Base-by-base conservation (phyloP, 108 stramenopile species). In the Nitzschia putrida region DNA sequence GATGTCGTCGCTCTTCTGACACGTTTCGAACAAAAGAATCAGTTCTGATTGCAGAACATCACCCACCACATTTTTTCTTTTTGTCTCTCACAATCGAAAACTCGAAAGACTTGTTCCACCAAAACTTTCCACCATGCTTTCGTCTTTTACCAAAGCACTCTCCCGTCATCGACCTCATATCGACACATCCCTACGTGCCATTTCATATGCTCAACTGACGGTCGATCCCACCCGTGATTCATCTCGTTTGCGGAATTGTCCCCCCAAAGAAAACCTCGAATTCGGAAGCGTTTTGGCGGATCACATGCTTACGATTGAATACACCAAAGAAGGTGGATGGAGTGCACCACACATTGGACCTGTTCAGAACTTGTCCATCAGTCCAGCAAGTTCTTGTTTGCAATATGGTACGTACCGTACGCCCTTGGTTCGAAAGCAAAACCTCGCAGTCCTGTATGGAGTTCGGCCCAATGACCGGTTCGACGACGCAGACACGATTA, bases 301-400 rank as follows among this genome's bases (percentile, higher is more conserved):
- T 72, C 97, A 97, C 81, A 98, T 98, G 98, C 80, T 98, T 4
- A 79, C 76, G 61, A 70, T 92, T 24, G 89, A 90, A 70, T 97
- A 93, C 86, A 79, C 83, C 25, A 61, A 37, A 52, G 68, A 76
- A 25, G 47, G 26, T 13, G 88, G 91, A 42, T 98, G 98, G 98
- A 59, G 72, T 22, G 58, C 64, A 22, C 95, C 96, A n/a, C 64
- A 57, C 24, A 97, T 98, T 72, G 67, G 64, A 21, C 91, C 93
- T 42, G 95, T 83, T 67, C 80, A 83, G 14, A 77, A 95, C 77
- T 79, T 99, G 37, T 58, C 40, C 8, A 59, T 99, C 11, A 81
- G 77, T 83, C 97, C 97, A 18, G 97, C 96, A 8, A 84, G 94
- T 24, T 74, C 89, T 26, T 68, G 85, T 41, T 80, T 98, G 40